phyloP scores from a whole-genome alignment of 2,329 filamentous ascomycete species.

The Penicillium sp. region DNA sequence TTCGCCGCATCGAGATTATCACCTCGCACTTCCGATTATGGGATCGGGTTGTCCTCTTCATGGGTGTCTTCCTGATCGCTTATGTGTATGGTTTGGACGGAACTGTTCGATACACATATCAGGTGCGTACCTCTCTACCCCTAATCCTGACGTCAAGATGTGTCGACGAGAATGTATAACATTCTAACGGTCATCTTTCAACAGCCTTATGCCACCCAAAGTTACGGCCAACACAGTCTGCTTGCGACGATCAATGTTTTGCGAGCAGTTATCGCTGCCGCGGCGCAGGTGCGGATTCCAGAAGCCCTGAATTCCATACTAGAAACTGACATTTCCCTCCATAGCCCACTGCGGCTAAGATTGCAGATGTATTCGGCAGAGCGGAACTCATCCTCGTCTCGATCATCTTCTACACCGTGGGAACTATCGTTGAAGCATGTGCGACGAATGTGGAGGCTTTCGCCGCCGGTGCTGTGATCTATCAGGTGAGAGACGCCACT shows the following conservation, averaged over 20 bases:
- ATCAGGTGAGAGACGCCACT: slow-evolving; percentile 43
- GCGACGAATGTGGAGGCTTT: slow-evolving; percentile 53
- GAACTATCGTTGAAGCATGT: slow-evolving; percentile 58
- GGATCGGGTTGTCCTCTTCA: slow-evolving; percentile 60
- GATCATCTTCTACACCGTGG: slow-evolving; percentile 57
- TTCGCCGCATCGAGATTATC: slow-evolving; percentile 60
- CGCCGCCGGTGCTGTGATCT: slow-evolving; percentile 58
- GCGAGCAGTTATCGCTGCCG: slow-evolving; percentile 59
- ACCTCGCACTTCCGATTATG: slow-evolving; percentile 51
- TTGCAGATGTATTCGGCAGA: slow-evolving; percentile 63
- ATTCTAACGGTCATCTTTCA: slow-evolving; percentile 8
- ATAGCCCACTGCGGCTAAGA: slow-evolving; percentile 59
- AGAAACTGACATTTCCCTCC: background rate
- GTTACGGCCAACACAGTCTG: slow-evolving; percentile 54
- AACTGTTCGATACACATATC: slow-evolving; percentile 54
- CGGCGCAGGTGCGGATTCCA: slow-evolving; percentile 44
- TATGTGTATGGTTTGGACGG: slow-evolving; percentile 65
- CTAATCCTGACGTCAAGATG: background rate
- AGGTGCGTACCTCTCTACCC: slow-evolving; percentile 31
- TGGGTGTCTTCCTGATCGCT: slow-evolving; percentile 61
- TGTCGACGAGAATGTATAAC: background rate
- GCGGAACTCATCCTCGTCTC: slow-evolving; percentile 58
- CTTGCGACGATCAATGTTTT: slow-evolving; percentile 60
- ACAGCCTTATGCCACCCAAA: slow-evolving; percentile 55
- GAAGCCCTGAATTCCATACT: background rate